Percentiles rank a stretch among this genome's conserved stretches.
These are phyloP conservation scores for Kwoniella bestiolae DNA, from an alignment of 768 basidiomycete genomes.

Conservation along the genomic window DNA sequence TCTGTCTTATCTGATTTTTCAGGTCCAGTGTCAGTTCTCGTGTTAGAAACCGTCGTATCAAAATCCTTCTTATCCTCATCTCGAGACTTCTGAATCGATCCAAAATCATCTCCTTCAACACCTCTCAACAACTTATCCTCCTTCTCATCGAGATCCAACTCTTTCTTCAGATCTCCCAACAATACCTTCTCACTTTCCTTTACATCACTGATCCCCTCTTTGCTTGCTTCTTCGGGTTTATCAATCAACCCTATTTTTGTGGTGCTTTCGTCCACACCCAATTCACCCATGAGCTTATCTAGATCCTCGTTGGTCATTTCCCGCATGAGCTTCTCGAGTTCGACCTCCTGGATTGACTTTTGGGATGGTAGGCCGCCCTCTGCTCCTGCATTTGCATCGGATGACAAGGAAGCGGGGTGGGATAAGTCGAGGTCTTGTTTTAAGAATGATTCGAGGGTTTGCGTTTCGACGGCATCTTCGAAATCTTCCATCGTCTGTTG, in stretches of 20 bases:
- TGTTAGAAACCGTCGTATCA: too few species aligned
- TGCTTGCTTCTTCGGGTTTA: neutral
- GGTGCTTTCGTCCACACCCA: conserved; percentile 18
- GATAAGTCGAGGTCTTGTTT: conserved; percentile 44
- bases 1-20: neutral
- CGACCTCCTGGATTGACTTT: conserved; percentile 34
- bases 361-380: neutral
- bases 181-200: conserved; percentile 16
- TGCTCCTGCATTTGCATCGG: too few species aligned
- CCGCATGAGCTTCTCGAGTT: conserved; percentile 47
- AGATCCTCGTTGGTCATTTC: conserved; percentile 48
- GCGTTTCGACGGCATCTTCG: conserved; percentile 50
- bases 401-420: too few species aligned
- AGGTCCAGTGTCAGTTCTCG: too few species aligned
- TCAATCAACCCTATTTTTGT: conserved; percentile 5
- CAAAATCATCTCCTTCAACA: neutral
- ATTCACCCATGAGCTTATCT: conserved; percentile 34
- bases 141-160: conserved; percentile 10
- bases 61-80: neutral
- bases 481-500: conserved; percentile 53
- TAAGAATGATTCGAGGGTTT: conserved; percentile 40
- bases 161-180: conserved; percentile 13
- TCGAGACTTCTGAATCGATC: neutral
- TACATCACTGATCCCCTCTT: neutral
- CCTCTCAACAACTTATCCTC: conserved; percentile 12